Conservation (phyloP, 345 rosid genomes). For the Hirschfeldia incana region DNA sequence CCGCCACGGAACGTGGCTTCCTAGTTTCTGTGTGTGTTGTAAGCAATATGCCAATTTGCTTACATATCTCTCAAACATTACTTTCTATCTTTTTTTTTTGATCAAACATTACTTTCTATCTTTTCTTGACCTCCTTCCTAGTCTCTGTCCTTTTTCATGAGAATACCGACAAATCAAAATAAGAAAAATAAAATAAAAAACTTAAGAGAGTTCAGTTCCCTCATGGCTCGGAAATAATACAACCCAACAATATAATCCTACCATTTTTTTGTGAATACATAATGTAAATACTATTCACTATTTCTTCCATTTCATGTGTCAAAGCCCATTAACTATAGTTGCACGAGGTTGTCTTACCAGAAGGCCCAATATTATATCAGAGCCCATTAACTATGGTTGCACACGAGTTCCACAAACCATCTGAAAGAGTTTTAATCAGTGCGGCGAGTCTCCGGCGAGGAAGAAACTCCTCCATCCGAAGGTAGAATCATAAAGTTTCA, state of each 20-base stretch:
- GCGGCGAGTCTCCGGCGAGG: constrained; percentile 33
- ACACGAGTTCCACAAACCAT: background rate
- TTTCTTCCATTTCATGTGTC: too few relatives aligned
- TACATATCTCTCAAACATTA: background rate
- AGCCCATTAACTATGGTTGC: background rate
- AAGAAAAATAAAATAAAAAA: background rate
- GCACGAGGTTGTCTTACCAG: background rate
- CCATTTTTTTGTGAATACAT: too few relatives aligned
- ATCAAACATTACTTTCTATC: background rate
- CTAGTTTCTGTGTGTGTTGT: background rate
- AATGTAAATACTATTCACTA: too few relatives aligned
- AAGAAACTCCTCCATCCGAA: background rate
- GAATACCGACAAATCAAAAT: background rate
- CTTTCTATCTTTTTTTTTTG: background rate
- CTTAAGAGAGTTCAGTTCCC: background rate
- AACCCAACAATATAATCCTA: too few relatives aligned
- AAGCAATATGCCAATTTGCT: background rate
- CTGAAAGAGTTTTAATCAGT: background rate
- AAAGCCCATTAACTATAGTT: too few relatives aligned
- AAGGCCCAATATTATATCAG: constrained; percentile 23
- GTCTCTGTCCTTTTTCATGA: background rate
- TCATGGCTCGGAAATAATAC: background rate
- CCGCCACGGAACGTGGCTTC: background rate
- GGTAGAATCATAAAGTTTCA: constrained; percentile 11
- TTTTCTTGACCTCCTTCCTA: background rate